Conservation (phyloP, 495 filamentous ascomycete genomes). For the Podospora pseudopauciseta region DNA sequence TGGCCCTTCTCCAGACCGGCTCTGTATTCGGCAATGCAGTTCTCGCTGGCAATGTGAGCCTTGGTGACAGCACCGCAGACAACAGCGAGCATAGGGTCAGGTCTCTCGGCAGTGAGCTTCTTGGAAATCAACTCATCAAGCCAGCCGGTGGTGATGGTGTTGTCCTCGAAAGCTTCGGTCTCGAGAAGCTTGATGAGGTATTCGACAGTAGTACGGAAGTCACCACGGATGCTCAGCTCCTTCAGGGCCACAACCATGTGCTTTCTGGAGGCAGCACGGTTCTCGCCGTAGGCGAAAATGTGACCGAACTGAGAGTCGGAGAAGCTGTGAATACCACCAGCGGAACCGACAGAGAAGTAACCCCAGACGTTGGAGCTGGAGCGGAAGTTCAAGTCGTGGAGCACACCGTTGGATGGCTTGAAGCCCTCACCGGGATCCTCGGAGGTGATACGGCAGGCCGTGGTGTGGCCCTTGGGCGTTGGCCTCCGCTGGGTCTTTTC, state of each 20-base stretch:
- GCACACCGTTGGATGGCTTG: slow-evolving; percentile 97
- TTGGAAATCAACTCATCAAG: slow-evolving; percentile 97
- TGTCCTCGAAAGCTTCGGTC: slow-evolving; percentile 96
- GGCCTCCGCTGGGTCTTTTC: slow-evolving; percentile 82
- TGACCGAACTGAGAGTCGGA: slow-evolving; percentile 99
- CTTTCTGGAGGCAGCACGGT: slow-evolving; percentile 89
- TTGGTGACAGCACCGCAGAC: slow-evolving; percentile 93
- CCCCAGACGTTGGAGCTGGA: slow-evolving; percentile 99
- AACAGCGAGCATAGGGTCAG: slow-evolving; percentile 85
- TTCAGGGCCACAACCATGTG: slow-evolving; percentile 99
- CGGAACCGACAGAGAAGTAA: slow-evolving; percentile 98
- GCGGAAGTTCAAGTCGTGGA: slow-evolving; percentile 99
- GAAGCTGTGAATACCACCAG: slow-evolving; percentile 97
- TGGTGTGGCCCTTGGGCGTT: slow-evolving; percentile 91
- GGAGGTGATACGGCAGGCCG: slow-evolving; percentile 98
- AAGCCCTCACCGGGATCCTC: slow-evolving; percentile 99
- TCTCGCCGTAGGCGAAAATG: slow-evolving; percentile 99
- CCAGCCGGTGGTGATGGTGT: slow-evolving; percentile 99
- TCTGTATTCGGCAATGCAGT: slow-evolving; percentile 79
- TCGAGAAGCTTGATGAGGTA: slow-evolving; percentile 99
- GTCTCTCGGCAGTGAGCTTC: slow-evolving; percentile 93
- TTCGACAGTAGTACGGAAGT: slow-evolving; percentile 97
- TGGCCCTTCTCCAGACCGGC: slow-evolving; percentile 93
- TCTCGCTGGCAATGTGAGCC: slow-evolving; percentile 88
- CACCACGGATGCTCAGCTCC: slow-evolving; percentile 98